These are phyloP conservation scores for Myrica gale DNA, from an alignment of 306 rosid species.

Conservation along the genomic window DNA sequence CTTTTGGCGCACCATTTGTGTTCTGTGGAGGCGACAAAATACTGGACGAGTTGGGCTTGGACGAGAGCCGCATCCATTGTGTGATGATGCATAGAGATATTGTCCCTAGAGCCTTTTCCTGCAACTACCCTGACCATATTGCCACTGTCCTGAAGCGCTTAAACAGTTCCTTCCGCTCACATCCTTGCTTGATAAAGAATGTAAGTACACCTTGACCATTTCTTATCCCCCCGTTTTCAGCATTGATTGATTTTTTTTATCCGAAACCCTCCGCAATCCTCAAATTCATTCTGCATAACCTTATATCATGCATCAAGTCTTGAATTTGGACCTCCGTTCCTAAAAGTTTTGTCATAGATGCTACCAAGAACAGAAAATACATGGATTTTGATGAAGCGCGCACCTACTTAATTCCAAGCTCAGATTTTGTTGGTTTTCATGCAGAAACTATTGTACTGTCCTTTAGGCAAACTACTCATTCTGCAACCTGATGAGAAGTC, in stretches of 20 bases:
- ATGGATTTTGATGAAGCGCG: not conserved
- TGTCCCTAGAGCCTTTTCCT: slow-evolving; percentile 95
- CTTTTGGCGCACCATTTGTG: slow-evolving; percentile 91
- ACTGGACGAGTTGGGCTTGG: slow-evolving; percentile 58
- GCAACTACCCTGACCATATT: slow-evolving; percentile 81
- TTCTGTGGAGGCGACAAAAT: slow-evolving; percentile 78
- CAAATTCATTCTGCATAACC: not conserved
- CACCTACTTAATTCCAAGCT: not conserved
- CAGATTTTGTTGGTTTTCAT: not conserved
- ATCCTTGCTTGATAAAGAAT: slow-evolving; percentile 69
- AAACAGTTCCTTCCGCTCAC: slow-evolving; percentile 61
- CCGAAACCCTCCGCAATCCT: not conserved
- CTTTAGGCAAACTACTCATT: slow-evolving; percentile 72
- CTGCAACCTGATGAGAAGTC: slow-evolving; percentile 78
- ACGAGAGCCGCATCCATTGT: slow-evolving; percentile 61
- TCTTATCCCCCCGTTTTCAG: not conserved
- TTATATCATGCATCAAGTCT: not conserved
- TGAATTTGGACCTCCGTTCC: not conserved
- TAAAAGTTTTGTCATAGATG: not conserved
- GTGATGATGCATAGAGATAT: slow-evolving; percentile 96
- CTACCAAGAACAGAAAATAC: not conserved
- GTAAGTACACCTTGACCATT: slow-evolving; percentile 38
- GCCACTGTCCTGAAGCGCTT: slow-evolving; percentile 71
- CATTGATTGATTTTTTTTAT: not conserved
- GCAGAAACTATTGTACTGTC: slow-evolving; percentile 78